phyloP scores from a whole-genome alignment of 148 eudicot species.

The Nepenthes gracilis region DNA sequence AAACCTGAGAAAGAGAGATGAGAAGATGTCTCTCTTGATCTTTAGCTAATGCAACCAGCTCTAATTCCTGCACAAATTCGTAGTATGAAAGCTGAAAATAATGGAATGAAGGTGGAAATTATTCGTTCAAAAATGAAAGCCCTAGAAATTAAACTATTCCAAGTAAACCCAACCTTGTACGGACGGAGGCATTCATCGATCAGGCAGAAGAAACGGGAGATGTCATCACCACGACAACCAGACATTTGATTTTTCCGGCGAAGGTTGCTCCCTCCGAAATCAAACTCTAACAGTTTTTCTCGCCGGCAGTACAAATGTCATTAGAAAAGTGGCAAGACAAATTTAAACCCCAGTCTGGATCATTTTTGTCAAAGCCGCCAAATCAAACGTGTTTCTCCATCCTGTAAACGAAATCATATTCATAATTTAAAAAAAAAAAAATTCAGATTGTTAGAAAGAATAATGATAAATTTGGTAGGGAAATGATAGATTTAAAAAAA shows the following conservation, averaged over 20 bases:
- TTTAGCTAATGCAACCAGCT: conserved; percentile 7
- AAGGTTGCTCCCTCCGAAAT: background rate
- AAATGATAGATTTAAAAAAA: too few relatives aligned
- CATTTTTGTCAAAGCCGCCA: too few relatives aligned
- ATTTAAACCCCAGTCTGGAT: too few relatives aligned
- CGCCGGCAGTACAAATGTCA: too few relatives aligned
- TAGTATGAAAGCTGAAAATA: background rate
- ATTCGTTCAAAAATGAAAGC: conserved; percentile 2
- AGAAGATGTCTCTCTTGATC: conserved; percentile 29
- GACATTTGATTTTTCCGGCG: conserved; percentile 18
- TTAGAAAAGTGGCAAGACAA: too few relatives aligned
- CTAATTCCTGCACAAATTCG: conserved; percentile 15
- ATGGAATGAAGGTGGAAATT: background rate
- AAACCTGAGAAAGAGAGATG: conserved; percentile 34
- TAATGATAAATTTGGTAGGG: too few relatives aligned
- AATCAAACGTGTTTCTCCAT: too few relatives aligned
- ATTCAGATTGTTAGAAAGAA: too few relatives aligned
- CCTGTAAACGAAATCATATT: too few relatives aligned
- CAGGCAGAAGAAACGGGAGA: conserved; percentile 35
- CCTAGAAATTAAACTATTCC: too few relatives aligned
- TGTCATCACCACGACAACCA: conserved; percentile 6
- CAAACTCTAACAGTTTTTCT: too few relatives aligned
- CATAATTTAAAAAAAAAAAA: too few relatives aligned
- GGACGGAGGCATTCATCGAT: conserved; percentile 29
- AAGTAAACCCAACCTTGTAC: conserved; percentile 14